These are phyloP conservation scores for Persicaria maculosa DNA, from an alignment of 148 eudicot species.

Conservation along the genomic window DNA sequence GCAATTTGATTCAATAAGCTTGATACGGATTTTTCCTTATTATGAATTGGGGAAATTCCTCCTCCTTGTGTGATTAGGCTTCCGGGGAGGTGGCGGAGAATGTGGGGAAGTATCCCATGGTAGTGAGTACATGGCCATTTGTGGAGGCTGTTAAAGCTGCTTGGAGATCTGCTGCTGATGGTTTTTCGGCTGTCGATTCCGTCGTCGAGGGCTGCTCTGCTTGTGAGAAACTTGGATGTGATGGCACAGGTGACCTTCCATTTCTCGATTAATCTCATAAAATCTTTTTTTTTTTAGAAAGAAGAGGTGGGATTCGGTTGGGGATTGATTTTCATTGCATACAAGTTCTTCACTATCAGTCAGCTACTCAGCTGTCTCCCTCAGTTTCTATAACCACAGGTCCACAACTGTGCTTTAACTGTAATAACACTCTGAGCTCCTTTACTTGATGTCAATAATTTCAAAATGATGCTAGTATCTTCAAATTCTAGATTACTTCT, in stretches of 20 bases:
- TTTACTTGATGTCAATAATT: too few relatives aligned
- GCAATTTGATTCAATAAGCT: not conserved
- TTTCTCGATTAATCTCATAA: not conserved
- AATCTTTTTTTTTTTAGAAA: not conserved
- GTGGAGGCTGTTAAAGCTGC: conserved; percentile 83
- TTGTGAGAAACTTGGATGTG: conserved; percentile 82
- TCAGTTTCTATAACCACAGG: too few relatives aligned
- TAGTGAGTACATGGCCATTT: conserved; percentile 94
- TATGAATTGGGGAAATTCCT: not conserved
- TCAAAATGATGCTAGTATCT: too few relatives aligned
- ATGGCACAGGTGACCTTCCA: conserved; percentile 61
- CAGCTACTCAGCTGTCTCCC: too few relatives aligned
- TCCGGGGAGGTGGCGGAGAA: conserved; percentile 33
- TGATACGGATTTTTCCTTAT: not conserved
- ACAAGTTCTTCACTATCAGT: not conserved
- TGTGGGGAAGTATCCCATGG: conserved; percentile 45
- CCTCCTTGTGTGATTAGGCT: conserved; percentile 26
- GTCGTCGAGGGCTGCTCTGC: conserved; percentile 89
- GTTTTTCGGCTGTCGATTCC: conserved; percentile 77
- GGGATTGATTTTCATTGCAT: not conserved
- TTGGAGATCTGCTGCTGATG: conserved; percentile 63
- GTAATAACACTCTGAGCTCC: too few relatives aligned
- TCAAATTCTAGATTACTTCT: too few relatives aligned
- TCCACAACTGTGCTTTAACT: too few relatives aligned
- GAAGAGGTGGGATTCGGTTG: not conserved